Evolutionary conservation across 1,284 basidiomycete genomes (phyloP), one percentile per base, ranked within the genome.

Genomic region (Apiotrichum siamense): DNA sequence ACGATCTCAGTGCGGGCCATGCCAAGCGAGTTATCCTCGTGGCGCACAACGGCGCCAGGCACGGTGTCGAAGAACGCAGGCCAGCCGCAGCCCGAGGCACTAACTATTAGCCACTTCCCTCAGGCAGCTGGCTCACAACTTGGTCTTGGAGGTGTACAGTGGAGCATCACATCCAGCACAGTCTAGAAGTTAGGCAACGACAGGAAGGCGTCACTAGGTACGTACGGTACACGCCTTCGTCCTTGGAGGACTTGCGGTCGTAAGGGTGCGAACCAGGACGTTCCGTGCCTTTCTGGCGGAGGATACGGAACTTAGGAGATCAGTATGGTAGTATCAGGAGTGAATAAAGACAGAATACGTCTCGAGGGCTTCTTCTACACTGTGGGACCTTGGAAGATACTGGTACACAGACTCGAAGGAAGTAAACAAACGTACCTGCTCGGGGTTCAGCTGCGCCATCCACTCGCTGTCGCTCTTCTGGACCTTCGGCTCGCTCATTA

Each of bases 31-130:
- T 59, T 55, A 61, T 77, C 76, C 41, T 72, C 69, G 43, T 76
- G 72, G 36, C 77, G 79, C 49, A 72, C 79, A n/a, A 96, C 88
- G 13, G 92, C 88, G 31, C 91, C 92, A 1, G 91, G 92, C 52
- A 96, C 83, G 3, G 89, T 88, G 66, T 94, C 91, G 69, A 87
- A 97, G 79, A 93, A 97, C 1, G 91, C 91, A n/a, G 91, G 92
- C 91, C 91, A 97, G 27, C 91, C 92, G 65, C 91, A 97, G 11
- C 90, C 89, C 50, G 87, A 90, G 63, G 87, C 81, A 75, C 69
- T 73, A 43, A n/a, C 10, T n/a, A 47, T 63, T 42, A 61, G 54
- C 47, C 20, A 6, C 12, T 27, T 4, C 12, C 12, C 18, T 6
- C 7, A n/a, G 3, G 23, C 15, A 2, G 20, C 15, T 11, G 2